These are phyloP conservation scores for Saccharomycopsis sp. DNA, from an alignment of 805 yeast species.

Conservation along the genomic window DNA sequence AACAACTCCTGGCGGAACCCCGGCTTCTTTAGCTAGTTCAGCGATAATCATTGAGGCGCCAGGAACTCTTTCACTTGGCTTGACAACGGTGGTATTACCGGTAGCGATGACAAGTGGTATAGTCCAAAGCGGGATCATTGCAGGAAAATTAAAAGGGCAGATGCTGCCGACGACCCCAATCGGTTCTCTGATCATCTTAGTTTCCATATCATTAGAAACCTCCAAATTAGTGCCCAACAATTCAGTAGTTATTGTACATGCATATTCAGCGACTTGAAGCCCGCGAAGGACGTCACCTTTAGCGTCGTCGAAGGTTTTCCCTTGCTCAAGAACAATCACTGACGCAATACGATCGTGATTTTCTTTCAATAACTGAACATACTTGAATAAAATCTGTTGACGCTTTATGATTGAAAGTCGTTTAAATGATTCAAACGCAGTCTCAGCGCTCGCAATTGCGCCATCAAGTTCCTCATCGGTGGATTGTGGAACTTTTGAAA, in stretches of 20 bases:
- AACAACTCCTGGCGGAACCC: constrained; percentile 67
- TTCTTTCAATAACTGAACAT: constrained; percentile 53
- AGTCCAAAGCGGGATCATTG: constrained; percentile 64
- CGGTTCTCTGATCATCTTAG: constrained; percentile 64
- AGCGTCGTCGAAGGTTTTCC: constrained; percentile 71
- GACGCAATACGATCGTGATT: constrained; percentile 66
- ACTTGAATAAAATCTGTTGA: constrained; percentile 62
- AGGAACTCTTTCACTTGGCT: constrained; percentile 73
- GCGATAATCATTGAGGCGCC: constrained; percentile 73
- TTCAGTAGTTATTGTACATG: constrained; percentile 51
- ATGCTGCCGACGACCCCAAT: constrained; percentile 73
- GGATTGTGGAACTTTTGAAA: constrained; percentile 65
- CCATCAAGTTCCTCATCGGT: constrained; percentile 57
- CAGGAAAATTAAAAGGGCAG: constrained; percentile 79
- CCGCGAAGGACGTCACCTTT: constrained; percentile 71
- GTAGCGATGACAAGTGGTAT: constrained; percentile 51
- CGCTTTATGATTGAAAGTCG: constrained; percentile 40
- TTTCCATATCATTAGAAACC: constrained; percentile 70
- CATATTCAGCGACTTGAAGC: constrained; percentile 71
- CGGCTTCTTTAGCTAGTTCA: constrained; percentile 65
- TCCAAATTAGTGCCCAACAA: constrained; percentile 57
- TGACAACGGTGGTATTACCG: constrained; percentile 67
- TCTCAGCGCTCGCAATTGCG: constrained; percentile 58
- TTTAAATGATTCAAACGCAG: constrained; percentile 55
- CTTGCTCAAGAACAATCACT: constrained; percentile 62